Evolutionary conservation across 176 grass and related monocot species (phyloP), one percentile per base, ranked within the genome.

Genomic region (Juncus inflexus): DNA sequence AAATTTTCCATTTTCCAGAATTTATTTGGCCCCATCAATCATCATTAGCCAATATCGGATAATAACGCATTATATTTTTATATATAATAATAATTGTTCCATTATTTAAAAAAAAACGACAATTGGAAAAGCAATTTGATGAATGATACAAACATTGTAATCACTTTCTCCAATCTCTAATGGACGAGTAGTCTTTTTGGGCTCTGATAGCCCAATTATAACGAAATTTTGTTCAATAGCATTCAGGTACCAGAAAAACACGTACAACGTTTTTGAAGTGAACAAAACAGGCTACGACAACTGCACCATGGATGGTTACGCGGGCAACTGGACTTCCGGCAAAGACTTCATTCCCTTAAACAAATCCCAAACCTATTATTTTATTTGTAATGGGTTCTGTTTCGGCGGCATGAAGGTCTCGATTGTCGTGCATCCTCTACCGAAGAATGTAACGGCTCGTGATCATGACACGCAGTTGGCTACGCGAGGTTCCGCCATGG

Each of bases 301-400:
- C 85, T 89, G 85, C 82, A 91, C 85, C 45, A 84, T 89, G 92
- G 82, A 50, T 40, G 85, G 80, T 5, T 70, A 89, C 58, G 60
- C 82, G 51, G 87, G 92, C 6, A 89, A 97, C 76, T 99, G 94
- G 88, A 92, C 73, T 66, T 99, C 94, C 43, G 83, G 92, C 55
- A 86, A 97, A 73, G 92, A 89, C 71, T 91, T 91, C 87, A 86
- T 97, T 67, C 77, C 74, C 35, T 76, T 89, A 43, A 42, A 68
- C 41, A 53, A 77, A 11, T 9, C 92, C 15, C 55, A 86, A 6
- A 63, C 40, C 36, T 83, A 91, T 83, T 91, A 81, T 78, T 96
- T 84, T 79, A 89, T 91, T 77, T 89, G 92, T 63, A 91, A 96
- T 42, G 82, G 92, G 42, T 81, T 83, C 61, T 91, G 92, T 74